Evolutionary conservation across 2,329 filamentous ascomycete genomes (phyloP).

Genomic region (Penicillium digitatum): DNA sequence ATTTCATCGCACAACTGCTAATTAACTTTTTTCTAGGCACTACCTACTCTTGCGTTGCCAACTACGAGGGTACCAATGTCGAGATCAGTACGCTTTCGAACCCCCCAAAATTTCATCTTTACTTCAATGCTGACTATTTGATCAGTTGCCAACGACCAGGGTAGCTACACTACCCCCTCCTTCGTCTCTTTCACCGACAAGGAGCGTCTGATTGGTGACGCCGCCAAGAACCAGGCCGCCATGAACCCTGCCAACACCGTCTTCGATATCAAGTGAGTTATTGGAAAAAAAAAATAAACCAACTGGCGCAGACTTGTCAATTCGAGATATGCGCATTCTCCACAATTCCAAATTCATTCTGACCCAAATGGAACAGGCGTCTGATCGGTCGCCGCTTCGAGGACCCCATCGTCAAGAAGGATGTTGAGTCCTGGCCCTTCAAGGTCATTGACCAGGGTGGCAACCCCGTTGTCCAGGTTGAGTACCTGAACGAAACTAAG

Average conservation of each 20-base stretch:
- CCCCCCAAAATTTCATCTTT: neutral
- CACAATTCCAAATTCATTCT: neutral
- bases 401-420: slow-evolving; percentile 97
- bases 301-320: neutral
- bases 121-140: slow-evolving; percentile 12
- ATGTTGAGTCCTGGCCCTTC: slow-evolving; percentile 98
- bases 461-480: slow-evolving; percentile 87
- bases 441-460: slow-evolving; percentile 88
- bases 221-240: slow-evolving; percentile 99
- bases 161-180: slow-evolving; percentile 96
- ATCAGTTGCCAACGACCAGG: slow-evolving; percentile 95
- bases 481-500: slow-evolving; percentile 94
- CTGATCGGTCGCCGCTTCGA: slow-evolving; percentile 94
- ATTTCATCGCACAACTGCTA: slow-evolving; percentile 6
- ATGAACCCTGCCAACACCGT: slow-evolving; percentile 99
- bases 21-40: slow-evolving; percentile 62
- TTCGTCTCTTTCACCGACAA: slow-evolving; percentile 99
- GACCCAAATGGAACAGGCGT: slow-evolving; percentile 59
- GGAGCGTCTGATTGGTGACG: slow-evolving; percentile 98
- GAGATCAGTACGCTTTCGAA: slow-evolving; percentile 73
- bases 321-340: neutral
- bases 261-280: slow-evolving; percentile 94
- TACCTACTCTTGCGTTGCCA: slow-evolving; percentile 99
- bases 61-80: slow-evolving; percentile 98
- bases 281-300: neutral